Evolutionary conservation across 2,329 filamentous ascomycete genomes (phyloP), one percentile per base, ranked within the genome.

Genomic region (Xylaria arbuscula): DNA sequence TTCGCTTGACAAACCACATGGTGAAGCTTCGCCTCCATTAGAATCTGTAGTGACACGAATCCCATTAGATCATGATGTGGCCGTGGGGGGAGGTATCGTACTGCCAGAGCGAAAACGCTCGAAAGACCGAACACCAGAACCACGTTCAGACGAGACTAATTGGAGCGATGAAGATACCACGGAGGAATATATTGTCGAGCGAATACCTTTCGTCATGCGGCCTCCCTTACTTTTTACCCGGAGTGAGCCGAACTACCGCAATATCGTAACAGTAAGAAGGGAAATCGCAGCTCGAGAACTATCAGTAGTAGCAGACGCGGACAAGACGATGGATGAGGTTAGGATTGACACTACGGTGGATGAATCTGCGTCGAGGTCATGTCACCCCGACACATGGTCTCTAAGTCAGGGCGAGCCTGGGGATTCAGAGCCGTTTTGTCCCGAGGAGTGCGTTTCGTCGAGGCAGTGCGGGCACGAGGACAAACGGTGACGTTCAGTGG

Each of bases 361-460:
- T 17, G 34, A 60, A 10, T 9, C 11, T 17, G 22, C 24, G 15
- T 34, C 63, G 10, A 56, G 48, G n/a, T 73, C 72, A 6, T 75
- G 75, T 42, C 75, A 77, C 48, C 74, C 73, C 3, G 69, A 77
- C 58, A 76, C 70, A 9, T 77, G 72, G 76, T 64, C 74, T 9
- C 64, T 68, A n/a, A 70, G 68, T 15, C 72, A 70, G 36, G 75
- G 76, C 22, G 76, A 77, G 34, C 75, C 76, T 5, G 75, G 75
- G 6, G 63, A 77, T 50, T 76, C 75, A 28, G 74, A 77, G 42
- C 75, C 75, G 3, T 77, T 77, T 50, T 77, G 75, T 53, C 75
- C 73, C 4, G 45, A 68, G 7, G 50, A 51, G 11, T 78, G 74
- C 28, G 65, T 71, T 34, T 36, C 67, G 17, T 68, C 69, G 1